Base-by-base conservation (phyloP, 768 basidiomycete genomes). In the Mycena leptocephala region DNA sequence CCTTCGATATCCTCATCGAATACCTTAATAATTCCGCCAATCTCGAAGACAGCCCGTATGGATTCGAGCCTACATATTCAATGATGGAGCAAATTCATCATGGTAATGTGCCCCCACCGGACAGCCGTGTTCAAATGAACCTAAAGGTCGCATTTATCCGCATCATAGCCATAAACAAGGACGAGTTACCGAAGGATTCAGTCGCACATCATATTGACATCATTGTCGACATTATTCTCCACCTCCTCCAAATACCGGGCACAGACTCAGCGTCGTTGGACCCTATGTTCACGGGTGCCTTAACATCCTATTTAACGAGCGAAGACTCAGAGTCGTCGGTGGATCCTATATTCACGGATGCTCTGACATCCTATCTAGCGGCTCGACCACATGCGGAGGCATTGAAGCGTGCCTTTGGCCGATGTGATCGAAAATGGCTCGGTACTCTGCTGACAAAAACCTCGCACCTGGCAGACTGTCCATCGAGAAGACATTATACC, bases 41-140 rank as follows among this genome's bases (percentile, higher is more conserved):
- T 22, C 9, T 68, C 53, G 11, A 53, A 28, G 33, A 39, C 1
- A 56, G 8, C 22, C 66, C 66, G n/a, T 39, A 68, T 68, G 51
- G 48, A 68, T 68, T 68, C 30, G 66, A 68, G 26, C n/a, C 46
- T 16, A 65, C 64, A 28, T 41, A 7, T 64, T 22, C 62, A 5
- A 43, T 64, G 8, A 64, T 64, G 6, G 35, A 37, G 35, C 35
- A 37, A 13, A 37, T 37, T 37, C 35, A 13, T 6, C 7, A 37
- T 6, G 35, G n/a, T n/a, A n/a, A 37, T 37, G 35, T 37, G 35
- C 35, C 35, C 6, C 35, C 35, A 6, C 35, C 13, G 13, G 35
- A 37, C 13, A 37, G 35, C 6, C 35, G 35, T 37, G 35, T 37
- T 37, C 35, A 37, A 37, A 13, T 6, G 7, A 13, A 6, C 35